Base-by-base conservation (phyloP, 768 basidiomycete species). In the Auricularia sp. region DNA sequence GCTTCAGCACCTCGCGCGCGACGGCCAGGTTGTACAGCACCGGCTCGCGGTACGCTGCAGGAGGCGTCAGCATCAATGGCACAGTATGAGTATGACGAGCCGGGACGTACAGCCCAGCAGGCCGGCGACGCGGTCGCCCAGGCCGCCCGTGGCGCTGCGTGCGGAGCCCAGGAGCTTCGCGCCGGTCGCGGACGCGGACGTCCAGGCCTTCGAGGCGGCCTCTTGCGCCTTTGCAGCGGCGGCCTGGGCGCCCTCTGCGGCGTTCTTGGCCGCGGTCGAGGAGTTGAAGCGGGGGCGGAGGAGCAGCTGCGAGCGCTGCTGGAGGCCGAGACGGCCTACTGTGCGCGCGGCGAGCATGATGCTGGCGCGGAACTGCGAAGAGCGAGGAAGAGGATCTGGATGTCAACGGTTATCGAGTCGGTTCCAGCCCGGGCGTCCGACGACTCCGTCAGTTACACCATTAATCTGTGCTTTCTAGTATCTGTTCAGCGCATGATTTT, bases 11-110 rank as follows among this genome's bases (percentile, higher is more conserved):
- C 71, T 93, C 91, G 62, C 86, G 84, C 21, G 84, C 79, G 60
- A 95, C 90, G 62, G 86, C 72, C 35, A 90, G 77, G 78, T 93
- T 93, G 80, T 93, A 93, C 35, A 83, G 66, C 42, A 93, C 71
- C 3, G 91, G 91, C 71, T 89, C 81, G 66, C 85, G 84, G 78
- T 92, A 91, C 10, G 85, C 92, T 84, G 66, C 44, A 62, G 23
- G 0, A 59, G 59, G 39, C 44, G 54, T 29, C 42, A 7, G 62
- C 36, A 47, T n/a, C 29, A 44, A 53, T 23, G 44, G 6, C 23
- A 47, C 44, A 53, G 1, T 29, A 0, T 29, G 29, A 66, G 42
- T 12, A 61, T 39, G 61, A 42, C 18, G 56, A 35, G 21, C 6
- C 51, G 36, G 64, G 54, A 77, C 80, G 67, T 67, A 84, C 83